Conservation (phyloP, 2,329 filamentous ascomycete genomes). For the Xylaria sp. region DNA sequence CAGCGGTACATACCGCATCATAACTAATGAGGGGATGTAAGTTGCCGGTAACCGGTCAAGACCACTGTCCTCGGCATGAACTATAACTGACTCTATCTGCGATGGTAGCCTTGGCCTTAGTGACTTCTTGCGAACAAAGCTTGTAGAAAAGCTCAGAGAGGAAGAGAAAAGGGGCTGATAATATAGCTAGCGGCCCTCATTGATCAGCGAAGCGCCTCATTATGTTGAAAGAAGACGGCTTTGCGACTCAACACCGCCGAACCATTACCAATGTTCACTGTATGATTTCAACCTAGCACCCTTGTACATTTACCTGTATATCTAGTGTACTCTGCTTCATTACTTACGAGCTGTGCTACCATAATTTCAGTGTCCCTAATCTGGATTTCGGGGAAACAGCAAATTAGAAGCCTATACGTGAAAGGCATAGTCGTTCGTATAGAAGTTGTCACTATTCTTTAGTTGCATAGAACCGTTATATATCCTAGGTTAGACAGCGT, state of each 20-base stretch:
- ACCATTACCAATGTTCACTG: conserved; percentile 1
- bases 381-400: neutral
- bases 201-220: neutral
- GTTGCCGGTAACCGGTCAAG: conserved; percentile 47
- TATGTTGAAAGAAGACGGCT: neutral
- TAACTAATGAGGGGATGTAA: conserved; percentile 75
- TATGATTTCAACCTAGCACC: neutral
- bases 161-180: conserved; percentile 57
- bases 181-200: neutral
- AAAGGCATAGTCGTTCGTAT: neutral
- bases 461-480: neutral
- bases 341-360: neutral
- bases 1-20: conserved; percentile 70
- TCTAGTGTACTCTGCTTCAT: neutral
- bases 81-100: conserved; percentile 27
- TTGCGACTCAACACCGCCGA: neutral
- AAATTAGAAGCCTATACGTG: neutral
- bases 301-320: conserved; percentile 13
- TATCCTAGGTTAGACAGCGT: too few species aligned
- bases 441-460: neutral
- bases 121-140: conserved; percentile 63
- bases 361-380: neutral
- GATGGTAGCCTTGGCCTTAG: conserved; percentile 61
- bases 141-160: conserved; percentile 62
- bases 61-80: conserved; percentile 8